Evolutionary conservation across 2,329 filamentous ascomycete species (phyloP), one percentile per base, ranked within the genome.

Genomic region (Epichloe gansuensis): DNA sequence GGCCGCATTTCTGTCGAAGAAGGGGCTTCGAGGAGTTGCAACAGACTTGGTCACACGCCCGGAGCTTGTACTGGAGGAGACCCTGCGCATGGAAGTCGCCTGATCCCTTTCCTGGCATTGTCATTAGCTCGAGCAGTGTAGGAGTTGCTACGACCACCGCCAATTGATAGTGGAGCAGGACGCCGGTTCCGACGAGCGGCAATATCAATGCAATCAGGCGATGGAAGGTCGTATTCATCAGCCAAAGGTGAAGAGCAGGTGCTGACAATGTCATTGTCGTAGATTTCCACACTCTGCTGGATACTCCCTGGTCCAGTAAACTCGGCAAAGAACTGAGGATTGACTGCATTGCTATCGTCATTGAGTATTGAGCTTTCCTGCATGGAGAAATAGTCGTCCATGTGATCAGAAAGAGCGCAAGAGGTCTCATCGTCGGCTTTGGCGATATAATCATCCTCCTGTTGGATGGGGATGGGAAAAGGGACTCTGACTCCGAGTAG

Each of bases 121-220:
- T 80, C 78, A 5, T 75, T 73, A 0, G 74, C 74, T 62, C 74
- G 75, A 7, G 75, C 72, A 3, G 67, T 68, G 28, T 61, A 65
- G 3, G 57, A 71, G 42, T 67, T 71, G 56, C 67, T 73, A 50
- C 75, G 71, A 21, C 74, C 63, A 8, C 73, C 69, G 9, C 66
- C 66, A 42, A 75, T 69, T 31, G 72, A 70, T n/a, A 80, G 67
- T 34, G 74, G 71, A 31, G 76, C 63, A 9, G 67, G 66, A 4
- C 67, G 66, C 46, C 64, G 71, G 50, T 76, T 73, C 52, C 78
- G 72, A 46, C 78, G 72, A 17, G 72, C 73, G 15, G 77, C 78
- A 55, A 81, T 76, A 58, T 80, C 77, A 52, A 76, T 69, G 0
- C 72, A 70, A 9, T 75, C 72, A 0, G 76, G 72, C 1, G 76